Conservation (phyloP, 371 early-diverging fungal species). For the Mucor plumbeus region DNA sequence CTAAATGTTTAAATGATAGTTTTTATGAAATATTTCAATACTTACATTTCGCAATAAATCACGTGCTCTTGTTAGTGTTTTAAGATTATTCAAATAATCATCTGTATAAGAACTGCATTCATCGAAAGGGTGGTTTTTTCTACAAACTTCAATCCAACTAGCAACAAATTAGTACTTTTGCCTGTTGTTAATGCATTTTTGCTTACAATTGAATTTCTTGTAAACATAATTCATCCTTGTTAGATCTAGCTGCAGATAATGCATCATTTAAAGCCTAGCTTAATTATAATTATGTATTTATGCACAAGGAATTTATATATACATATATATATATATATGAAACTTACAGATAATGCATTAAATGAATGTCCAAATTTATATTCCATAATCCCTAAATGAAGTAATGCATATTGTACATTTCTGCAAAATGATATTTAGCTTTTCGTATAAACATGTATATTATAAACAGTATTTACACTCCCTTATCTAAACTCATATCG, state of each 20-base stretch:
- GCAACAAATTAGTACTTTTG: no score
- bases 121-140: conserved; percentile 18
- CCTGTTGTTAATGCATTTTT: no score
- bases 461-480: conserved; percentile 28
- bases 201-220: conserved; percentile 41
- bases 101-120: conserved; percentile 12
- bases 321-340: no score
- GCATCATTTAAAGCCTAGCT: conserved; percentile 47
- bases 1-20: neutral
- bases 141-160: conserved; percentile 28
- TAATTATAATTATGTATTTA: neutral
- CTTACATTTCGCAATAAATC: conserved; percentile 16
- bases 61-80: conserved; percentile 9
- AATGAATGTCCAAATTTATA: conserved; percentile 43
- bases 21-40: no score
- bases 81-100: conserved; percentile 17
- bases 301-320: no score
- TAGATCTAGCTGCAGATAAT: conserved; percentile 37
- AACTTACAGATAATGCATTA: conserved; percentile 33
- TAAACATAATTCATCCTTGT: conserved; percentile 41
- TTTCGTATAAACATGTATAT: neutral
- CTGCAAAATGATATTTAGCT: conserved; percentile 16
- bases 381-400: conserved; percentile 47
- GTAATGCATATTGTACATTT: conserved; percentile 42
- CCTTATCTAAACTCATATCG: conserved; percentile 38